A percentile compares a stretch with the other conserved stretches of the same genome.
These are phyloP conservation scores for Globisporangium camurandrum DNA, from an alignment of 352 stramenopile genomes.

Conservation along the genomic window DNA sequence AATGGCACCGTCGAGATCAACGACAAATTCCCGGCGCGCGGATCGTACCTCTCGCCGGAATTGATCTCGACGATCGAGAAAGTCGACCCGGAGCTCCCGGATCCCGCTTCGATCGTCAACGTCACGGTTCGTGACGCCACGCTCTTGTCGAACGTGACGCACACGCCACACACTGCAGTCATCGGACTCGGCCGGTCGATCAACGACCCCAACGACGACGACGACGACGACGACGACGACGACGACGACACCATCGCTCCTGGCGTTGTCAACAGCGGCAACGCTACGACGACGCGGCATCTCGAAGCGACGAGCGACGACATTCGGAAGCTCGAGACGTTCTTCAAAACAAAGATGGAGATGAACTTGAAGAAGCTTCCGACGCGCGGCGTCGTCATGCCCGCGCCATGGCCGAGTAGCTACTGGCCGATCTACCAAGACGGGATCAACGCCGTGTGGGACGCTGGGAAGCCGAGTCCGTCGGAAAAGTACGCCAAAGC, in stretches of 20 bases:
- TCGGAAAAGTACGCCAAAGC: conserved; percentile 21
- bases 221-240: conserved; percentile 4
- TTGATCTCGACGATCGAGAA: not conserved
- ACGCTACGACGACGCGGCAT: not conserved
- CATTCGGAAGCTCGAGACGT: conserved; percentile 6
- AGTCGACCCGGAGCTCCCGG: conserved; percentile 10
- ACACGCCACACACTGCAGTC: not conserved
- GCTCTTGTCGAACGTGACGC: conserved; percentile 3
- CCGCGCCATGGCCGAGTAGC: conserved; percentile 28
- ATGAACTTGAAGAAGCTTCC: conserved; percentile 7
- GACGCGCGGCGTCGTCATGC: conserved; percentile 2
- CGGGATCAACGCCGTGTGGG: conserved; percentile 22
- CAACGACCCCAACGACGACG: conserved; percentile 5
- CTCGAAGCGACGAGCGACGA: conserved; percentile 6
- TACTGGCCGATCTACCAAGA: conserved; percentile 60
- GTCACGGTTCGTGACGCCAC: conserved; percentile 1
- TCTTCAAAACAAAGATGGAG: conserved; percentile 19
- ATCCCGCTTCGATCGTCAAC: not conserved
- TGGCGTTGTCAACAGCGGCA: conserved; percentile 1
- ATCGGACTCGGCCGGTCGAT: conserved; percentile 3
- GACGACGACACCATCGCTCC: not conserved
- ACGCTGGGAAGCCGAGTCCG: conserved; percentile 1
- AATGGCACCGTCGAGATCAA: too few relatives aligned
- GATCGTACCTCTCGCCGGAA: not conserved
- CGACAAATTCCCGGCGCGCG: conserved; percentile 8